These are phyloP conservation scores for Posidonia australis DNA, from an alignment of 106 monocot species.

Conservation along the genomic window DNA sequence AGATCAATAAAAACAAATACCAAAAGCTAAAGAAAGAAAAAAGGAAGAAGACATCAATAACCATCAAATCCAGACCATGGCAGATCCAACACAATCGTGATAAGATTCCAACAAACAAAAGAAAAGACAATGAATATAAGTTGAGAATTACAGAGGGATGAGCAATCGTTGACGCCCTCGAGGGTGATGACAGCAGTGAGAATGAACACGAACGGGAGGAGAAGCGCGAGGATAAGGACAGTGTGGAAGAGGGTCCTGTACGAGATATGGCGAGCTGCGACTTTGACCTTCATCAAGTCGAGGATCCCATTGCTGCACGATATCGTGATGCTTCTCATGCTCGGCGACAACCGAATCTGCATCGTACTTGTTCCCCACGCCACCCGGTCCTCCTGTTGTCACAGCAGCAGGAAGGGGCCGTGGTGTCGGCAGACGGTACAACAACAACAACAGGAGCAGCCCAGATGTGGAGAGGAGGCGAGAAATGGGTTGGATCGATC, in stretches of 20 bases:
- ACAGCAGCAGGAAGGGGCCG: not conserved
- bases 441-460: not conserved
- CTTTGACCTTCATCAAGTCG: slow-evolving; percentile 81
- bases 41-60: no score
- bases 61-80: no score
- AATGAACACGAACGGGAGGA: slow-evolving; percentile 28
- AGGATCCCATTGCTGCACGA: slow-evolving; percentile 69
- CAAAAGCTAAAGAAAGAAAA: no score
- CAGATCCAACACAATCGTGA: not conserved
- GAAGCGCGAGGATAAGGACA: slow-evolving; percentile 22
- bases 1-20: no score
- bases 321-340: slow-evolving; percentile 98
- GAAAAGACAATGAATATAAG: not conserved
- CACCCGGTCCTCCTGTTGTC: not conserved
- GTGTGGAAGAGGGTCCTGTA: slow-evolving; percentile 16
- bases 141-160: slow-evolving; percentile 14
- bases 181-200: slow-evolving; percentile 30
- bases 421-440: not conserved
- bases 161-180: slow-evolving; percentile 28
- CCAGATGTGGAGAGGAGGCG: not conserved
- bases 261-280: slow-evolving; percentile 15
- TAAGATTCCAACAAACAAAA: not conserved
- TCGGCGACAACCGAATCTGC: slow-evolving; percentile 96
- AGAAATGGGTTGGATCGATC: not conserved
- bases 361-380: slow-evolving; percentile 35